A percentile compares a stretch with the other conserved stretches of the same genome.
phyloP scores from a whole-genome alignment of 2,329 filamentous ascomycete species.

The Nemania bipapillata region DNA sequence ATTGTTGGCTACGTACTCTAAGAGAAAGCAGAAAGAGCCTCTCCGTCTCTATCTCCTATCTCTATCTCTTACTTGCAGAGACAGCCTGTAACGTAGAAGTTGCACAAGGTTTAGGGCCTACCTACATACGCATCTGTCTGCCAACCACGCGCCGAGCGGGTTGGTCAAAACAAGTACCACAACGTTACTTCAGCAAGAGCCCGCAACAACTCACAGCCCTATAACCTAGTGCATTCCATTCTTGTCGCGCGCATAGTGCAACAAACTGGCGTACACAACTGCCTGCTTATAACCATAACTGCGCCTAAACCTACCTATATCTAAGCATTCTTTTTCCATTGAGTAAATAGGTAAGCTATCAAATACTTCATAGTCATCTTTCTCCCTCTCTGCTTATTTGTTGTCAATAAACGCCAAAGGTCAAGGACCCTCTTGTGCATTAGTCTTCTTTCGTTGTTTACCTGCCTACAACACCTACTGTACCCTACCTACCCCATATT shows the following conservation, averaged over 20 bases:
- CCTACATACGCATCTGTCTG: constrained; percentile 29
- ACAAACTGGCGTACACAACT: not conserved
- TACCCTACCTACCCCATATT: constrained; percentile 29
- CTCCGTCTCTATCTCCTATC: not conserved
- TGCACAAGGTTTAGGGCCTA: constrained; percentile 35
- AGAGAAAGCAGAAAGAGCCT: constrained; percentile 9
- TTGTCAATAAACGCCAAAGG: not conserved
- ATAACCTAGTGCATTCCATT: constrained; percentile 25
- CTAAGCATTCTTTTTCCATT: constrained; percentile 1
- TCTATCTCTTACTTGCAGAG: constrained; percentile 20
- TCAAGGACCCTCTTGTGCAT: constrained; percentile 7
- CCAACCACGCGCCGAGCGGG: constrained; percentile 33
- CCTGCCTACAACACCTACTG: constrained; percentile 4
- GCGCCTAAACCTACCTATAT: not conserved
- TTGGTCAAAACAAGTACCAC: constrained; percentile 35
- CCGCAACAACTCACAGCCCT: constrained; percentile 38
- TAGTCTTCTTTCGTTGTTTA: constrained; percentile 21
- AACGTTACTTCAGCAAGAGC: constrained; percentile 36
- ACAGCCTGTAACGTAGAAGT: constrained; percentile 26
- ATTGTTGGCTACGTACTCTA: not conserved
- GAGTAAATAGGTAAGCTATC: constrained; percentile 25
- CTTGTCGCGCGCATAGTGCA: constrained; percentile 24
- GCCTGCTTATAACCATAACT: constrained; percentile 1
- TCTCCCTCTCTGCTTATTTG: not conserved
- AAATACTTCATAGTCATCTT: not conserved